Evolutionary conservation across 768 basidiomycete genomes (phyloP), one percentile per base, ranked within the genome.

Genomic region (Boletus tomentosulus): DNA sequence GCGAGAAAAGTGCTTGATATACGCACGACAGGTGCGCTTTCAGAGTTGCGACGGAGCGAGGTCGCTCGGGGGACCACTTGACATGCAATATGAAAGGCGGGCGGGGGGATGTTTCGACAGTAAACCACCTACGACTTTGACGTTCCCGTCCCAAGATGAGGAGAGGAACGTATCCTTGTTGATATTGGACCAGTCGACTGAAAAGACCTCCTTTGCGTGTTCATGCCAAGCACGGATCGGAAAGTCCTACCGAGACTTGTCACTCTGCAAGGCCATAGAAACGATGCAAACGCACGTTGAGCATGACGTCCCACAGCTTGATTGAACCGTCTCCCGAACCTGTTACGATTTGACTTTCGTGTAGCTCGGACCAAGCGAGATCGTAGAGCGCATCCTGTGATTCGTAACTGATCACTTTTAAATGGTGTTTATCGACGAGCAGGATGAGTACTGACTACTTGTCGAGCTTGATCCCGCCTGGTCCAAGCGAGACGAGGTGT

Each of bases 151-250:
- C 95, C 95, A 98, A 12, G 87, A 91, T 25, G 90, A 81, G 11
- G 93, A 93, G 9, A 79, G 82, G 67, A 97, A 95, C 1, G 81
- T 81, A 59, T 92, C 88, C 67, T 96, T 97, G 62, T 86, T 84
- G 57, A 95, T 70, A 71, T 97, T 98, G 57, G 88, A 93, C 95
- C 96, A 98, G 69, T 98, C 92, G 6, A 98, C 83, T 11, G 87
- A 88, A 74, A 91, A 94, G 7, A 94, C 92, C 68, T 98, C 96
- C 47, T 86, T 83, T 12, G 86, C 83, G 70, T 98, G 96, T 70
- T 98, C 96, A 62, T 92, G 88, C 95, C 96, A 98, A 46, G 82
- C 83, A 56, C 85, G 84, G 59, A 98, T 87, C 1, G 96, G 95
- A 50, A 87, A 81, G 62, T 92, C 88, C 93, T 98, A 72, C 7